Evolutionary conservation across 2,329 filamentous ascomycete species (phyloP), one percentile per base, ranked within the genome.

Genomic region (Sporothrix protearum): DNA sequence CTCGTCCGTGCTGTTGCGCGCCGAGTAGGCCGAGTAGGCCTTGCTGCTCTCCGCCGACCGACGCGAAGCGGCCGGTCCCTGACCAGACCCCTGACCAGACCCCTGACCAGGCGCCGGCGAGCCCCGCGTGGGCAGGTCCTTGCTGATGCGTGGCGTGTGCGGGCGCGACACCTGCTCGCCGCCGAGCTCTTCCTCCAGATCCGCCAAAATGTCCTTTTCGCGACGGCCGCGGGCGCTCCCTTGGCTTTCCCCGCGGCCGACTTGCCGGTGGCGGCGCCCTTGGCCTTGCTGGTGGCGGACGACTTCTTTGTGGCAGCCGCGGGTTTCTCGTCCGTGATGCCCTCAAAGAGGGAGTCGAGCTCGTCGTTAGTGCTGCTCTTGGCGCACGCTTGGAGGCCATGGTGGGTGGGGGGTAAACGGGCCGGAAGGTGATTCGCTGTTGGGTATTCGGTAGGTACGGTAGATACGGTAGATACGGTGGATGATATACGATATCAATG

Each of bases 131-230:
- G 59, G 59, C 59, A n/a, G 10, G 0, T 83, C 80, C 73, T 86
- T 88, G 76, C 88, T 87, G 78, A 89, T 80, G 76, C 92, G 91
- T 51, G 95, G 96, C 1, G 95, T 98, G 77, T 92, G 91, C 19
- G 95, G 92, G 64, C 94, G 89, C 74, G 89, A 89, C 73, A 84
- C 78, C 42, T 92, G 87, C 70, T 88, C 86, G 77, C 89, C 92
- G 57, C 89, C 92, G 57, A 97, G 88, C 78, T 88, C 81, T 76
- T 90, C 90, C 80, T 96, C 93, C 73, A 98, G 88, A 77, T 97
- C 94, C 74, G 94, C 94, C 51, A 98, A 87, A 72, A 95, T 89
- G 79, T 97, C 94, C 76, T 92, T 87, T 77, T 90, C 86, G 76
- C 86, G 76, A 77, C 51, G 76, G 70, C 83, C 80, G 71, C 75